Evolutionary conservation across 1,284 basidiomycete genomes (phyloP), one percentile per base, ranked within the genome.

Genomic region (Naganishia sp.): DNA sequence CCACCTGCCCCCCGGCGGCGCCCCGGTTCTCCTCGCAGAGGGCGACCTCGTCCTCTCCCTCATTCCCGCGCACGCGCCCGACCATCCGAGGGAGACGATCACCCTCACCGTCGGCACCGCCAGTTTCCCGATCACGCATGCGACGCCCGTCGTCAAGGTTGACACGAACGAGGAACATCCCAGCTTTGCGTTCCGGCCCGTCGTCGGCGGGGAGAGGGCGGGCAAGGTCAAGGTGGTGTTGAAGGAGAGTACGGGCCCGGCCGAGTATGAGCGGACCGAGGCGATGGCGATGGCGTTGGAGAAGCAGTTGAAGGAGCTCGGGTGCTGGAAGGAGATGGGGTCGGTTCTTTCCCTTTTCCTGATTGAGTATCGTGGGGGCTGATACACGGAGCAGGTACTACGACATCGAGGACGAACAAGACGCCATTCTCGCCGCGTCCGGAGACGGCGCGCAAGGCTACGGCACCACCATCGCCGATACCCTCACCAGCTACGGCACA

Each of bases 341-440:
- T 36, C 11, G 11, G 36, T 36, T 11, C 6, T 11, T 36, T 36
- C 6, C 6, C 21, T 36, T 36, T 36, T 36, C 36, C 36, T 11
- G 6, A 36, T 36, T 36, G 36, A 36, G 6, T 0, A 39, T 39
- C 36, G 36, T 7, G 7, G 36, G 36, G 36, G 13, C 36, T 39
- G 36, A 39, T 76, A 76, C 72, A 77, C 77, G 55, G 77, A 78
- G 48, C 71, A 68, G 64, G 68, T 73, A 76, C 10, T 80, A 77
- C 64, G 77, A 78, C 23, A 72, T 78, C 57, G 79, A 80, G 65
- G 78, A 79, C 65, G 75, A 74, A 60, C 73, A 72, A 3, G 74
- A 71, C 45, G 70, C 69, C 13, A 13, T 39, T 39, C 36, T 39
- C 36, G 67, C 68, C 3, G 61, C 45, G 4, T 39, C 36, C 13